These are phyloP conservation scores for Penicillium nordicum DNA, from an alignment of 2,329 filamentous ascomycete species.

Conservation along the genomic window DNA sequence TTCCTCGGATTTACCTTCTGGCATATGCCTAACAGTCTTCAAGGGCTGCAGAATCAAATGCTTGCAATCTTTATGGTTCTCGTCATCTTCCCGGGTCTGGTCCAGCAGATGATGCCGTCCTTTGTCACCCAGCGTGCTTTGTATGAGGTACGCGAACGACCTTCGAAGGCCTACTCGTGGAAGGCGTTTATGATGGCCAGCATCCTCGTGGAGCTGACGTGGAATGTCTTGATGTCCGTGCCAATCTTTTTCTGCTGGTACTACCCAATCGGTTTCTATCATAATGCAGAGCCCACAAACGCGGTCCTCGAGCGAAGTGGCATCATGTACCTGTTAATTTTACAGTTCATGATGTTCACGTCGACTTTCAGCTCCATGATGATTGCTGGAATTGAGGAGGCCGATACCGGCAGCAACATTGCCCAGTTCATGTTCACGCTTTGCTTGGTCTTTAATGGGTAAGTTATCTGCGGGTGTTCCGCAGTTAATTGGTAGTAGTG, in stretches of 20 bases:
- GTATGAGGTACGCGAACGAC: conserved; percentile 59
- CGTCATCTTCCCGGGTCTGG: conserved; percentile 66
- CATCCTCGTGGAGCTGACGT: conserved; percentile 68
- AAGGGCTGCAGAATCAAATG: conserved; percentile 86
- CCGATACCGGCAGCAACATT: conserved; percentile 62
- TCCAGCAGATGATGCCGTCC: conserved; percentile 56
- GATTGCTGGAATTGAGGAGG: conserved; percentile 64
- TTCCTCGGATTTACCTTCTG: conserved; percentile 84
- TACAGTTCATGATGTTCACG: conserved; percentile 67
- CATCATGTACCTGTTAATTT: conserved; percentile 60
- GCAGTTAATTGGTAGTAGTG: neutral
- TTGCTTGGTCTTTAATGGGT: conserved; percentile 55
- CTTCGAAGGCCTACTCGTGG: conserved; percentile 72
- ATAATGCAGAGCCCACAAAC: conserved; percentile 35
- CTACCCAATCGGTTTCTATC: conserved; percentile 54
- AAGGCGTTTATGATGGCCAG: conserved; percentile 67
- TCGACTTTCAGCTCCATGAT: conserved; percentile 69
- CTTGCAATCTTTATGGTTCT: conserved; percentile 81
- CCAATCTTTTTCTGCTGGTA: conserved; percentile 64
- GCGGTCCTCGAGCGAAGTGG: conserved; percentile 52
- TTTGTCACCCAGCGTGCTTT: conserved; percentile 58
- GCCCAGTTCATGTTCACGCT: conserved; percentile 58
- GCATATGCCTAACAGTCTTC: conserved; percentile 66
- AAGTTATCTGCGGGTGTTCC: conserved; percentile 4
- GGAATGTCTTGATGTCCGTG: conserved; percentile 59